phyloP scores from a whole-genome alignment of 495 filamentous ascomycete species.

The Talaromyces stipitatus region DNA sequence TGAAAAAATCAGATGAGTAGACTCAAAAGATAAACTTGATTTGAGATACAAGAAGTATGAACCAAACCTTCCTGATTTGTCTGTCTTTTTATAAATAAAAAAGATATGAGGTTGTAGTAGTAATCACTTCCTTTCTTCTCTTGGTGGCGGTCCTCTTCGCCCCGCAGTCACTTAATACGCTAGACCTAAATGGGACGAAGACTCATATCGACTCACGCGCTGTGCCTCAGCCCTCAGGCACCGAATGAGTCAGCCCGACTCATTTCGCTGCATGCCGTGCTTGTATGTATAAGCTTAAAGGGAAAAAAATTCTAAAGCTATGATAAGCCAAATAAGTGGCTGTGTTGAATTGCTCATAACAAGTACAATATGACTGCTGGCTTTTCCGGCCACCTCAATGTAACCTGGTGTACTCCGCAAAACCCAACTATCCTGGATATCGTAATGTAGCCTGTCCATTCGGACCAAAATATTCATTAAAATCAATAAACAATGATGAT shows the following conservation, averaged over 20 bases:
- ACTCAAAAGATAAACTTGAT: no score
- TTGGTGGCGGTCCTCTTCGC: conserved; percentile 6
- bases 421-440: not conserved
- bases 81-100: not conserved
- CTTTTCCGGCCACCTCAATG: not conserved
- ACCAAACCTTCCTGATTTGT: not conserved
- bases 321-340: not conserved
- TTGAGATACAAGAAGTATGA: not conserved
- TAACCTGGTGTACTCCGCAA: no score
- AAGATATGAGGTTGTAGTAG: not conserved
- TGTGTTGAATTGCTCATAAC: not conserved
- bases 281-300: not conserved
- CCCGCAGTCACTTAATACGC: not conserved
- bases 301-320: not conserved
- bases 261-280: no score
- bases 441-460: not conserved
- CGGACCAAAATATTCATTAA: not conserved
- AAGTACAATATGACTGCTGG: not conserved
- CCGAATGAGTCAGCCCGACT: conserved; percentile 9
- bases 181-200: conserved; percentile 16
- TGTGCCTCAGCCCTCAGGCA: not conserved
- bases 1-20: not conserved
- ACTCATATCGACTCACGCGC: conserved; percentile 10
- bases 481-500: conserved; percentile 8
- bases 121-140: not conserved